Conservation (phyloP, 345 rosid genomes). For the Syzygium oleosum region DNA sequence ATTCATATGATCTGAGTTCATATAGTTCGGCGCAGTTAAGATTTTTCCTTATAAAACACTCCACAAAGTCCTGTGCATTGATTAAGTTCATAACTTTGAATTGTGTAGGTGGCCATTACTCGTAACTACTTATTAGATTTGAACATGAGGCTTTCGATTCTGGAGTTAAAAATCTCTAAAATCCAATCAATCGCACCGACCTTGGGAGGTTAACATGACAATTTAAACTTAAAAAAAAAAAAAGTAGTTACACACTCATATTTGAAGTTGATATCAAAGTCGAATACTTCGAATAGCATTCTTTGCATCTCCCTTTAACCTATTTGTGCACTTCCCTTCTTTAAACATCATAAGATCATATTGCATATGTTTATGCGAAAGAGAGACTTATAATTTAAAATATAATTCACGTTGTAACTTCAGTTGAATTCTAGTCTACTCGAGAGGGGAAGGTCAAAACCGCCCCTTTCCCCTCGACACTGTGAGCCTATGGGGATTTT, state of each 20-base stretch:
- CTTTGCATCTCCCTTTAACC: neutral
- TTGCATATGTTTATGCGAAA: neutral
- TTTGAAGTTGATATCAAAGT: neutral
- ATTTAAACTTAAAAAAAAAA: neutral
- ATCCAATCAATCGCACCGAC: neutral
- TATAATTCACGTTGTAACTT: neutral
- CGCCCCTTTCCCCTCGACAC: neutral
- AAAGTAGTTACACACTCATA: neutral
- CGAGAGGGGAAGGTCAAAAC: neutral
- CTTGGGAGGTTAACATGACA: neutral
- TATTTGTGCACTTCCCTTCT: neutral
- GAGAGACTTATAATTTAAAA: neutral
- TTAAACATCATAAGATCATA: neutral
- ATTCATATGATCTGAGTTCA: neutral
- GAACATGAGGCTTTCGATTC: too few species aligned
- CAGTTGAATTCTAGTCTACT: neutral
- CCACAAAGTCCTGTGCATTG: neutral
- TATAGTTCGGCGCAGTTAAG: neutral
- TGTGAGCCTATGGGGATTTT: neutral
- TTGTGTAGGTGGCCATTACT: neutral
- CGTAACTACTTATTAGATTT: neutral
- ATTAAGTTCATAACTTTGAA: neutral
- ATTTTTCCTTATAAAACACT: neutral
- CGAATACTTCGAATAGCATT: neutral
- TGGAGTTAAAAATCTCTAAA: neutral